Conservation (phyloP, 192 early-diverging fungal species). For the Coemansia sp. region DNA sequence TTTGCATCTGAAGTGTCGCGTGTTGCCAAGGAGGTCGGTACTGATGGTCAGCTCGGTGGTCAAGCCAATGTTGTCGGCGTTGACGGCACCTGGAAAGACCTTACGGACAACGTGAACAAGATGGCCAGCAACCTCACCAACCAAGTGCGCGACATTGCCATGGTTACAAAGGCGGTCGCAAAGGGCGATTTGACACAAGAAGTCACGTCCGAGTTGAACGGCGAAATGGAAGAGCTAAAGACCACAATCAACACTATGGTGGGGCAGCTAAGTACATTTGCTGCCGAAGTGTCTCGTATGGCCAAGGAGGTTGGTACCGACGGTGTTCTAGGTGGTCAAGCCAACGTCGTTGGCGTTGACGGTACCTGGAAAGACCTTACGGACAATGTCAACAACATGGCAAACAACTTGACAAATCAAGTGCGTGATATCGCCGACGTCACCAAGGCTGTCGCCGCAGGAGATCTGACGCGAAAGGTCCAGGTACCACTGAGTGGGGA, state of each 20-base stretch:
- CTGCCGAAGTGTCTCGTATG: conserved; percentile 65
- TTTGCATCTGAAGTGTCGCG: conserved; percentile 65
- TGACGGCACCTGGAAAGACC: conserved; percentile 21
- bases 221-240: conserved; percentile 65
- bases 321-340: conserved; percentile 25
- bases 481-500: conserved; percentile 15
- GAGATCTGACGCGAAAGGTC: conserved; percentile 60
- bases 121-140: conserved; percentile 60
- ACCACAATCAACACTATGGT: conserved; percentile 63
- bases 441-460: conserved; percentile 58
- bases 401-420: conserved; percentile 61
- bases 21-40: conserved; percentile 69
- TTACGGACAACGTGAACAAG: conserved; percentile 58
- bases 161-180: conserved; percentile 63
- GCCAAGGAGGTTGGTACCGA: conserved; percentile 72
- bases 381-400: conserved; percentile 61
- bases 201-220: conserved; percentile 62
- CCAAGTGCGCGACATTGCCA: conserved; percentile 61
- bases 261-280: conserved; percentile 46
- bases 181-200: conserved; percentile 57
- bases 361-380: conserved; percentile 28
- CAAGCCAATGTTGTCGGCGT: conserved; percentile 13
- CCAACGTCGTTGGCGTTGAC: conserved; percentile 11
- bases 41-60: conserved; percentile 49
- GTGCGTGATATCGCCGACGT: conserved; percentile 65